These are phyloP conservation scores for Naganishia vishniacii DNA, from an alignment of 768 basidiomycete species.

Conservation along the genomic window DNA sequence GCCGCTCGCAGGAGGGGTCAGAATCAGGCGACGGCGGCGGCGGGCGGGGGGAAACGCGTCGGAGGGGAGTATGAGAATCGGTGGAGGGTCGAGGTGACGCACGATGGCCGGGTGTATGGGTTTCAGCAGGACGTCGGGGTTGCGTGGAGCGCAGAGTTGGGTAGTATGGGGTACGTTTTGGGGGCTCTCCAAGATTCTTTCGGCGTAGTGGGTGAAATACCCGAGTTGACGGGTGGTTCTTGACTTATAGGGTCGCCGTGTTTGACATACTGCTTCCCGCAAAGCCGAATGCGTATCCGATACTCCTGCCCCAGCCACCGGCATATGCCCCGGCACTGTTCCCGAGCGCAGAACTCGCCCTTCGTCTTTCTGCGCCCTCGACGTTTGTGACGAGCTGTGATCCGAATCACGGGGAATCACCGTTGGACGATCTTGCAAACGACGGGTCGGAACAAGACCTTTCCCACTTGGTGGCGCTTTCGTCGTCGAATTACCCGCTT, in stretches of 20 bases:
- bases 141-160: constrained; percentile 39
- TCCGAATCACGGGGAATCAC: constrained; percentile 43
- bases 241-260: constrained; percentile 32
- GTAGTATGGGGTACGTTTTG: constrained; percentile 59
- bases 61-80: constrained; percentile 35
- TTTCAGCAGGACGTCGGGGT: constrained; percentile 41
- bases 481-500: constrained; percentile 71
- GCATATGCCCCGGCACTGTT: constrained; percentile 69
- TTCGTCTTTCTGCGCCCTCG: constrained; percentile 46
- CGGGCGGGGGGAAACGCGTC: constrained; percentile 15
- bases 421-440: constrained; percentile 51
- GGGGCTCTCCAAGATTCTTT: too few species aligned
- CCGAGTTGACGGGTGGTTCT: constrained; percentile 51
- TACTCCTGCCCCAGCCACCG: constrained; percentile 81
- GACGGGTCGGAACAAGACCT: background rate
- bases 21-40: background rate
- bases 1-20: background rate
- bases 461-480: constrained; percentile 72
- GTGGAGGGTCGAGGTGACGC: constrained; percentile 42
- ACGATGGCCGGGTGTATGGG: constrained; percentile 45
- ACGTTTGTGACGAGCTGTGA: constrained; percentile 39
- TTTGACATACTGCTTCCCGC: constrained; percentile 46
- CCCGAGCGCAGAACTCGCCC: constrained; percentile 49
- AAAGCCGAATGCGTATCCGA: constrained; percentile 56
- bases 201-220: too few species aligned